phyloP scores from a whole-genome alignment of 176 grass and related monocot genomes.

The Chrysopogon serrulatus region DNA sequence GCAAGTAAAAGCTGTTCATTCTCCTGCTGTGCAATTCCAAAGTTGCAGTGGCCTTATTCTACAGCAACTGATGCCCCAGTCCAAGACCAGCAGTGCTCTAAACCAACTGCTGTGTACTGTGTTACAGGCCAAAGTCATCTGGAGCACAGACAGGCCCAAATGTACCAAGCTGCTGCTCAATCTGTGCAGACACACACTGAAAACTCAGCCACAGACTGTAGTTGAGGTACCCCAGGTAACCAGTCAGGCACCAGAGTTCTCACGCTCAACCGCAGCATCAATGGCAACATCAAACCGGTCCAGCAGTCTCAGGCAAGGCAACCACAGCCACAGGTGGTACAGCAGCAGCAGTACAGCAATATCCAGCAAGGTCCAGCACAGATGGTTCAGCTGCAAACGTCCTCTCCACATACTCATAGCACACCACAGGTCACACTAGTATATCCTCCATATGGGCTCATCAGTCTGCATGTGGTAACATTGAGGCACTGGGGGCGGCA shows the following conservation, averaged over 20 bases:
- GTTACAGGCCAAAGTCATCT: conserved; percentile 30
- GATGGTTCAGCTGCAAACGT: conserved; percentile 40
- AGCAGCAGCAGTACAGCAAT: conserved; percentile 50
- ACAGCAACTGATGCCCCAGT: conserved; percentile 48
- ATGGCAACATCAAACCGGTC: conserved; percentile 40
- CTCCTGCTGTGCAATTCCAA: conserved; percentile 49
- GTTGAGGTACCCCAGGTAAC: conserved; percentile 25
- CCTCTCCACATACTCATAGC: conserved; percentile 56
- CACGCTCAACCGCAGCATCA: conserved; percentile 50
- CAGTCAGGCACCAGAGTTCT: conserved; percentile 41
- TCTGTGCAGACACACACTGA: conserved; percentile 36
- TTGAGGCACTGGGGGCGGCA: conserved; percentile 40
- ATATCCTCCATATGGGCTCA: conserved; percentile 70
- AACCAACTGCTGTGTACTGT: conserved; percentile 46
- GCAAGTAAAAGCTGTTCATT: conserved; percentile 42
- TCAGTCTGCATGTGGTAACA: conserved; percentile 51
- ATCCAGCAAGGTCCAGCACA: conserved; percentile 52
- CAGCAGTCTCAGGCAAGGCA: conserved; percentile 55
- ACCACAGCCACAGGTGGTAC: conserved; percentile 37
- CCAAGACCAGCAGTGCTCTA: conserved; percentile 27
- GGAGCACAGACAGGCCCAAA: conserved; percentile 34
- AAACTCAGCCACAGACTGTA: conserved; percentile 36
- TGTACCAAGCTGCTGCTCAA: conserved; percentile 43
- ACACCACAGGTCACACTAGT: conserved; percentile 50
- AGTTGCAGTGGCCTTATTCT: conserved; percentile 51